Base-by-base conservation (phyloP, 2,329 filamentous ascomycete genomes). In the Colletotrichum kahawae region DNA sequence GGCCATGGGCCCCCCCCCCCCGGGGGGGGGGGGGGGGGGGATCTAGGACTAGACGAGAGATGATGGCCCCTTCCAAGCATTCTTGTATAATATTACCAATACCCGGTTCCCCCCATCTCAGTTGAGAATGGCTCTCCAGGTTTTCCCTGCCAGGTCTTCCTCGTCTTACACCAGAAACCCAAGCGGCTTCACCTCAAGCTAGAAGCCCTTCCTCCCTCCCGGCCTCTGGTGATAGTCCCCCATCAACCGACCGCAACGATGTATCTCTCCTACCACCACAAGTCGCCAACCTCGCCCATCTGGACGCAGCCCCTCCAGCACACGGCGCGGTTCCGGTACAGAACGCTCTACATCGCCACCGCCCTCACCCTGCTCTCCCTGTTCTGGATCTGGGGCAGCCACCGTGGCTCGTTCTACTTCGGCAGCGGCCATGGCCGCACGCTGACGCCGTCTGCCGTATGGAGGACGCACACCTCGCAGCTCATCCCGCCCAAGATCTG, bases 401-500 rank as follows among this genome's bases (percentile, higher is more conserved):
- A 33, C 56, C 54, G n/a, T 7, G 56, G 34, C 31, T 48, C 56
- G 5, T 62, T 69, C 27, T 36, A 38, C 13, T 51, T 51, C 24
- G 34, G 57, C 57, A 51, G n/a, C n/a, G 43, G 43, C 6, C 43
- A 51, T 4, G 54, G 57, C 34, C n/a, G 36, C 67, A 33, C 34
- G 13, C 36, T 18, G 27, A 34, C 31, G 48, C 64, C 48, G 29
- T 34, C 64, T 0, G 43, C 43, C 0, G 29, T 31, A 7, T 68
- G 66, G 66, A 59, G 66, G 54, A 68, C 51, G 10, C 57, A 60
- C 21, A 31, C 27, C 33, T 57, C 66, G 33, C 65, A 74, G 3
- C 63, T 66, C 16, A 73, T 76, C 27, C 57, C 67, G 21, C 68
- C 38, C 56, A 34, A 65, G 33, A 71, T 77, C 51, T 78, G 74